Base-by-base conservation (phyloP, 1,284 basidiomycete species). In the Phylloboletellus chloephorus region DNA sequence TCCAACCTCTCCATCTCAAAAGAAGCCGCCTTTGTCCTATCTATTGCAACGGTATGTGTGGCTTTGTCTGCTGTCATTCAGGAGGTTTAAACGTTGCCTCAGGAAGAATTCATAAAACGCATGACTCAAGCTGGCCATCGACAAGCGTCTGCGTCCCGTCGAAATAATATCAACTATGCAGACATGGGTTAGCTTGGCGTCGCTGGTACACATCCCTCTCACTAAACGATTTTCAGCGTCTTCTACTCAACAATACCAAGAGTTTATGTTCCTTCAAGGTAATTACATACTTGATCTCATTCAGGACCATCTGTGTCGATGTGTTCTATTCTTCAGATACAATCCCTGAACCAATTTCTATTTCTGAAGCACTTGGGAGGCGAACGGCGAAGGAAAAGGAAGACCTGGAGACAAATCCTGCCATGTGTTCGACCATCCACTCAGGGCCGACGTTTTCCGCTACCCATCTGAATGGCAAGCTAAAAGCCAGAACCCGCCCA, bases 101-200 rank as follows among this genome's bases (percentile, higher is more conserved):
- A 88, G 85, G 85, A 88, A 61, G 82, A 86, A 54, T 88, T 88
- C 56, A 74, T 88, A 38, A 84, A 82, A 60, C 70, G 75, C 30
- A 66, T 87, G 49, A 67, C 73, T 5, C 71, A 73, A 55, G 76
- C 77, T 17, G 79, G 77, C 9, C 71, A 80, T 44, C 66, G 69
- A 39, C 71, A 78, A 52, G 78, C 82, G 23, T 65, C 60, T 43
- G 61, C 65, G 15, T 71, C 77, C 34, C 67, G 67, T 43, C 72
- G 81, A 45, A 71, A 63, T 32, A 64, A 63, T 12, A 63, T 87
- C n/a, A 69, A 70, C 37, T 87, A 86, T 50, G 68, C 68, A 24
- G 83, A 88, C 53, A 73, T 86, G 68, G 78, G 84, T 88, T 45
- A 43, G 77, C 54, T 30, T 25, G 26, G 26, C 23, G 17, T 44